Evolutionary conservation across 78 protist species (phyloP).

Genomic region (Mastigamoeba balamuthi): DNA sequence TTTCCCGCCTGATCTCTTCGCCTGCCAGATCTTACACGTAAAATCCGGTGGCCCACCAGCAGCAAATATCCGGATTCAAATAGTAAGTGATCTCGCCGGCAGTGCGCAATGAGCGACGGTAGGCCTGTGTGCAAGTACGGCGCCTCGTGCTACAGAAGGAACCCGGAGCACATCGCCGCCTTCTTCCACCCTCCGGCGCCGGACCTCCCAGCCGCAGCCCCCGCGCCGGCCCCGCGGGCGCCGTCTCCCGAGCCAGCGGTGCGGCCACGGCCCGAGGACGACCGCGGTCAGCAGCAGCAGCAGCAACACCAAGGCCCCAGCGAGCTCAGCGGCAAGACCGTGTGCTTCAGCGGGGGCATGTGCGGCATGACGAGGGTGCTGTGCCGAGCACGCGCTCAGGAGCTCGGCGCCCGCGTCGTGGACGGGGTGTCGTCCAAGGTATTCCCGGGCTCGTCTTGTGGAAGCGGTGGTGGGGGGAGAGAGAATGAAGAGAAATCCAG

Average conservation of each 20-base stretch:
- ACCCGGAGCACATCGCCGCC: background rate
- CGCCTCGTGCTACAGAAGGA: background rate
- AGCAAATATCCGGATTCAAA: too few species aligned
- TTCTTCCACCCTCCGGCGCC: background rate
- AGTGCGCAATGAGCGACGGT: background rate
- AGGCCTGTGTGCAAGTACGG: conserved; percentile 3
- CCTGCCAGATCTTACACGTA: too few species aligned
- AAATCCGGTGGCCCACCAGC: too few species aligned
- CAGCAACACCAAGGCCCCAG: background rate
- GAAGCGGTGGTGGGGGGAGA: too few species aligned
- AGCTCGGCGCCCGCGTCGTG: background rate
- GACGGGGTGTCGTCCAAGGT: background rate
- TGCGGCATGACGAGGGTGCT: background rate
- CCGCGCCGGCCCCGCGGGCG: background rate
- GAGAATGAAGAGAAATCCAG: too few species aligned
- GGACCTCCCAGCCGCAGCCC: background rate
- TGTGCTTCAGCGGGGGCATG: background rate
- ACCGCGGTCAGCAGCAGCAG: background rate
- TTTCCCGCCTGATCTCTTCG: too few species aligned
- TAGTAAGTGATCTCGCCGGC: too few species aligned
- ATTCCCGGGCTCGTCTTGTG: too few species aligned
- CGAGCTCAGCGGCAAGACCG: background rate
- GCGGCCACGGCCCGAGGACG: too few species aligned
- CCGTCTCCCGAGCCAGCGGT: too few species aligned
- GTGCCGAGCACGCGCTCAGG: background rate